Conservation (phyloP, 331 rosid genomes). For the Acacia concinna region DNA sequence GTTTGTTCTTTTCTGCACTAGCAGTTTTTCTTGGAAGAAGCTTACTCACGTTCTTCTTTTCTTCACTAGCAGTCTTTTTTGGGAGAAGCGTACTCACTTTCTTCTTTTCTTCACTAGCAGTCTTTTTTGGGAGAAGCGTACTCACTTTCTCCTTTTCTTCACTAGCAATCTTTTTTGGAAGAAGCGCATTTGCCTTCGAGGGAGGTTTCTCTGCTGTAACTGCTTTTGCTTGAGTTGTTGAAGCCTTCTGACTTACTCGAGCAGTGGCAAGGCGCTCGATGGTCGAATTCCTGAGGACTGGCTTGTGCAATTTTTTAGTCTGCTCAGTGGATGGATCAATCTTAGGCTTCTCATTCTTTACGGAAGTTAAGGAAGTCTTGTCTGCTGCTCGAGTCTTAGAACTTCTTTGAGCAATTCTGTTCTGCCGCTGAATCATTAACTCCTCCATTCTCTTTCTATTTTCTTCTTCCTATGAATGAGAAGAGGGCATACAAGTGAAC, state of each 20-base stretch:
- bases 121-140: constrained; percentile 42
- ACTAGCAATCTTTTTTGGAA: constrained; percentile 41
- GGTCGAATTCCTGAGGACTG: constrained; percentile 76
- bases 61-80: constrained; percentile 39
- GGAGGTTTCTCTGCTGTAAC: constrained; percentile 57
- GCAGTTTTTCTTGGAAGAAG: constrained; percentile 41
- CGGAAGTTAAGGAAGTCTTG: constrained; percentile 37
- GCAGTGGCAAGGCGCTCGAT: constrained; percentile 79
- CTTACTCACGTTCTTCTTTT: constrained; percentile 62
- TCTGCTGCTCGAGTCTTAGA: constrained; percentile 42
- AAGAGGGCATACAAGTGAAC: constrained; percentile 23
- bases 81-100: constrained; percentile 45
- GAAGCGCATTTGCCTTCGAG: constrained; percentile 42
- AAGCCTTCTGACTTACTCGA: constrained; percentile 50
- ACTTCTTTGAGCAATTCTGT: constrained; percentile 91
- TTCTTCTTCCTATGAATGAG: constrained; percentile 72
- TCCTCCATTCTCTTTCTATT: constrained; percentile 76
- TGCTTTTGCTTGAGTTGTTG: constrained; percentile 39
- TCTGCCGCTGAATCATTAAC: constrained; percentile 65
- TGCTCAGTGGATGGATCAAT: constrained; percentile 47
- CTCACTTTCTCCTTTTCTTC: constrained; percentile 49
- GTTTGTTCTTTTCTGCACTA: constrained; percentile 44
- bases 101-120: constrained; percentile 47
- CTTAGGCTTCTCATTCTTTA: constrained; percentile 52
- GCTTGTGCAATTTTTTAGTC: constrained; percentile 56